Percentiles rank a stretch among this genome's conserved stretches.
Conservation (phyloP, 139 green algal genomes). For the Micractinium conductrix region DNA sequence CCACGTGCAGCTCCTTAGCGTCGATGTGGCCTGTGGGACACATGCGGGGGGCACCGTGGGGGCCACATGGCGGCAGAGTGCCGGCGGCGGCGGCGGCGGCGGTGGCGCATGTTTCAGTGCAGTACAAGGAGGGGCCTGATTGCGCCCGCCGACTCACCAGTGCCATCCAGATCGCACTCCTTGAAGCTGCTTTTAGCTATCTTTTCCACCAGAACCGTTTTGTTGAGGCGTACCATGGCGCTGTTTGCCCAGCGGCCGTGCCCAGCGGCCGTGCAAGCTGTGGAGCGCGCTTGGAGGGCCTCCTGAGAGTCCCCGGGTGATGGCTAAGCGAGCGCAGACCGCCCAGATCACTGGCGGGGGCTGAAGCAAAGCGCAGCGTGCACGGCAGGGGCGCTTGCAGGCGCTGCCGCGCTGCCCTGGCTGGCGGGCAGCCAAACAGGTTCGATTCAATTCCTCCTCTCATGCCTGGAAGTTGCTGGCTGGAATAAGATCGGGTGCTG, state of each 20-base stretch:
- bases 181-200: conserved; percentile 18
- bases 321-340: too few relatives aligned
- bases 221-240: conserved; percentile 17
- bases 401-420: too few relatives aligned
- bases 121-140: background rate
- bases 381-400: background rate
- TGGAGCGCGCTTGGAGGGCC: too few relatives aligned
- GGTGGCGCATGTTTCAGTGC: too few relatives aligned
- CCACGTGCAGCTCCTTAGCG: conserved; percentile 40
- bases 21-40: conserved; percentile 29
- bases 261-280: too few relatives aligned
- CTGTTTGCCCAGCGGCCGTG: background rate
- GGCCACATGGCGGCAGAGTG: background rate
- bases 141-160: background rate
- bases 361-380: background rate
- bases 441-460: too few relatives aligned
- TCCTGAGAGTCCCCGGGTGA: too few relatives aligned
- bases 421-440: too few relatives aligned
- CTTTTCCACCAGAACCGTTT: conserved; percentile 9
- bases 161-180: conserved; percentile 15
- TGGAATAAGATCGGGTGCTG: too few relatives aligned
- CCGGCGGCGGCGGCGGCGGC: background rate
- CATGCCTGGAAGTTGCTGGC: too few relatives aligned
- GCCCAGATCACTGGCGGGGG: too few relatives aligned
- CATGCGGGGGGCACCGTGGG: too few relatives aligned